These are phyloP conservation scores for Pseudozyma hubeiensis DNA, from an alignment of 1,284 basidiomycete species.

Conservation along the genomic window DNA sequence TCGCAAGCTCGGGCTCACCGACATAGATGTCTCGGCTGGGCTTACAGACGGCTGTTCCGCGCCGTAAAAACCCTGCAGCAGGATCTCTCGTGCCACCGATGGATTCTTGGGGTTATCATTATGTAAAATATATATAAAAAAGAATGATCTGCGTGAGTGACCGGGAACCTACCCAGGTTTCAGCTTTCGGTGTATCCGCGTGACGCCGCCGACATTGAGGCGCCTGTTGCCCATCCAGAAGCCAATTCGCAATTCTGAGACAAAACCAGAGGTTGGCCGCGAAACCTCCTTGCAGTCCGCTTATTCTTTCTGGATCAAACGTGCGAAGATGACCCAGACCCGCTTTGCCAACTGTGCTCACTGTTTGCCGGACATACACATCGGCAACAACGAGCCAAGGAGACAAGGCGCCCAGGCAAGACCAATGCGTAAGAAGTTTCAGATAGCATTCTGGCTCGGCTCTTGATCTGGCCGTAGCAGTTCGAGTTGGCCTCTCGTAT, in stretches of 20 bases:
- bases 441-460: background rate
- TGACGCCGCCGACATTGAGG: background rate
- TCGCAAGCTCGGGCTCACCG: background rate
- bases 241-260: slow-evolving; percentile 5
- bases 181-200: background rate
- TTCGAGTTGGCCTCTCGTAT: no score
- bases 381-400: no score
- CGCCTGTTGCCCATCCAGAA: background rate
- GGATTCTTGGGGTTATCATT: no score
- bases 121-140: no score
- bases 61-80: no score
- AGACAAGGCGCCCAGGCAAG: background rate
- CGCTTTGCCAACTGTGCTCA: background rate
- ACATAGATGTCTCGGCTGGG: slow-evolving; percentile 6
- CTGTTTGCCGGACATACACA: no score
- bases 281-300: background rate
- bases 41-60: background rate
- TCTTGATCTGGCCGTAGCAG: background rate
- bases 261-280: background rate
- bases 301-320: background rate
- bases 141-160: background rate
- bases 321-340: background rate
- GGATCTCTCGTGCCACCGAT: no score
- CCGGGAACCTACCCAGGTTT: slow-evolving; percentile 11
- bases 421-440: background rate